phyloP scores from a whole-genome alignment of 2,329 filamentous ascomycete species.

The Cadophora malorum region DNA sequence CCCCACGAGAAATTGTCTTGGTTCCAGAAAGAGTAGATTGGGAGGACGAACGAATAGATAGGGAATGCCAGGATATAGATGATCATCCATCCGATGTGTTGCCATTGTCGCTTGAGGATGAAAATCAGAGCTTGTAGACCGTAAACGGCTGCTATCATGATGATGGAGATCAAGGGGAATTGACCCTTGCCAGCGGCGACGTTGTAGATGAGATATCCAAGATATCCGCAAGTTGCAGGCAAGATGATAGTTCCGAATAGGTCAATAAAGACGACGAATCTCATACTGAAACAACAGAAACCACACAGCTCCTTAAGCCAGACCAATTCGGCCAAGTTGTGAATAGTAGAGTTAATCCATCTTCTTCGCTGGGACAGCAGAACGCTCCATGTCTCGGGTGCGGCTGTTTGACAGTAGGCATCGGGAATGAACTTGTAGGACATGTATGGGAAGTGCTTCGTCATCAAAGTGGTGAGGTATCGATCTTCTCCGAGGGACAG shows the following conservation, averaged over 20 bases:
- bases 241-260: constrained; percentile 91
- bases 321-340: constrained; percentile 92
- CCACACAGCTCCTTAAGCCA: constrained; percentile 93
- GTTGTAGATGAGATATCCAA: constrained; percentile 85
- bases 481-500: constrained; percentile 95
- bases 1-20: constrained; percentile 99
- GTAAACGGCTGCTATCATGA: constrained; percentile 90
- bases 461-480: constrained; percentile 97
- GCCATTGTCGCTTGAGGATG: constrained; percentile 96
- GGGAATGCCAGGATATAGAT: constrained; percentile 97
- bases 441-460: constrained; percentile 95
- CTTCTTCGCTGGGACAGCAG: constrained; percentile 96
- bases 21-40: constrained; percentile 99
- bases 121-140: constrained; percentile 97
- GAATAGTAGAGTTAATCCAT: constrained; percentile 99
- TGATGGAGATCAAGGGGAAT: constrained; percentile 85
- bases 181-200: constrained; percentile 72
- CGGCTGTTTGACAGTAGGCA: constrained; percentile 91
- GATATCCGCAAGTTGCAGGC: constrained; percentile 85
- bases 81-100: constrained; percentile 99
- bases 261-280: constrained; percentile 94
- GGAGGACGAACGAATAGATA: constrained; percentile 88
- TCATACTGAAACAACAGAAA: constrained; percentile 99
- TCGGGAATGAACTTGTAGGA: constrained; percentile 95
- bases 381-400: constrained; percentile 92